phyloP scores from a whole-genome alignment of 1,284 basidiomycete species.

The Microbotryomycetes sp. region DNA sequence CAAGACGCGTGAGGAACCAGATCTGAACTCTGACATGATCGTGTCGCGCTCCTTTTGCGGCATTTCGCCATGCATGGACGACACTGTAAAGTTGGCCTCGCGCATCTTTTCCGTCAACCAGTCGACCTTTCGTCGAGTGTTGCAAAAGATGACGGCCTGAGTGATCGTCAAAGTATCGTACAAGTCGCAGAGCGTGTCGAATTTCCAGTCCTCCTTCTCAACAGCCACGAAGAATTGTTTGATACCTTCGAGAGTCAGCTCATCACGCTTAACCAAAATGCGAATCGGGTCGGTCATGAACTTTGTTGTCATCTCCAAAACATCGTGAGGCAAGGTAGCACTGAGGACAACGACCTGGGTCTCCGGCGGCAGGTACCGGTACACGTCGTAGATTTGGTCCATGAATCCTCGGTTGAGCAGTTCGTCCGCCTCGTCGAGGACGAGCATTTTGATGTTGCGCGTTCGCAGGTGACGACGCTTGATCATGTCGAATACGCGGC shows the following conservation, averaged over 20 bases:
- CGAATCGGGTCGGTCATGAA: slow-evolving; percentile 99
- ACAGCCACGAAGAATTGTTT: slow-evolving; percentile 99
- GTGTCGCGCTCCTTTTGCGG: slow-evolving; percentile 96
- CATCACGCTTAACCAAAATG: slow-evolving; percentile 99
- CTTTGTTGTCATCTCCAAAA: slow-evolving; percentile 99
- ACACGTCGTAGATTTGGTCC: slow-evolving; percentile 99
- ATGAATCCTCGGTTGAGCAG: slow-evolving; percentile 98
- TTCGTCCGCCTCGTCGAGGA: slow-evolving; percentile 97
- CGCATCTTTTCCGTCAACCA: slow-evolving; percentile 99
- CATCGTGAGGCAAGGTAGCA: slow-evolving; percentile 93
- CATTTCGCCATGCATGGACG: slow-evolving; percentile 82
- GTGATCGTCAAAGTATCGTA: slow-evolving; percentile 99
- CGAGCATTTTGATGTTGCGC: slow-evolving; percentile 98
- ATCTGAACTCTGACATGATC: slow-evolving; percentile 98
- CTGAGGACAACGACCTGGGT: slow-evolving; percentile 87
- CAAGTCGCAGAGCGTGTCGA: slow-evolving; percentile 90
- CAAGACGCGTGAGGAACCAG: slow-evolving; percentile 86
- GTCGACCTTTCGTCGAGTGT: slow-evolving; percentile 96
- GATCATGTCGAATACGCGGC: slow-evolving; percentile 99
- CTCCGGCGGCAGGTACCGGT: slow-evolving; percentile 94
- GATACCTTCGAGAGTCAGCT: slow-evolving; percentile 97
- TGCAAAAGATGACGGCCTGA: slow-evolving; percentile 99
- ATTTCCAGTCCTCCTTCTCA: slow-evolving; percentile 99
- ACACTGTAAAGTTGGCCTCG: slow-evolving; percentile 82
- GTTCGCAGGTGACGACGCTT: slow-evolving; percentile 86